Base-by-base conservation (phyloP, 345 rosid genomes). In the Ceriops tagal region DNA sequence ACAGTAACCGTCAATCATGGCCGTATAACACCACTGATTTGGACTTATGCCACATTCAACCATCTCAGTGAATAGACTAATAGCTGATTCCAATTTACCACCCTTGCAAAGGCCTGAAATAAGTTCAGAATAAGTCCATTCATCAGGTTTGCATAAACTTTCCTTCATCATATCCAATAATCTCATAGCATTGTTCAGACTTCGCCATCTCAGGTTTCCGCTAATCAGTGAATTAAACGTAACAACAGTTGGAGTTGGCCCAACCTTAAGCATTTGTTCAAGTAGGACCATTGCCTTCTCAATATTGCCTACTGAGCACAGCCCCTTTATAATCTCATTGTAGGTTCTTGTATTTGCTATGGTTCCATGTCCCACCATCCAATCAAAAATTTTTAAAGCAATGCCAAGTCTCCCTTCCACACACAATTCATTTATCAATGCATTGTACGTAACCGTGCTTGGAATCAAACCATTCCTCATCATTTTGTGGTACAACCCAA, bases 401-500 rank as follows among this genome's bases (percentile, higher is more conserved):
- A 65, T 64, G 39, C 13, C 74, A 64, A 67, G 65, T 60, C 83
- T 81, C 61, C 74, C 71, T 71, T 68, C 75, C 3, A 26, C 67
- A 77, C 84, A 83, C 62, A 84, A 61, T 66, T 64, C 79, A 75
- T 83, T 81, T 75, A 86, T 86, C 73, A 88, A 67, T 49, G 83
- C 77, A 75, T 88, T 88, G 75, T 75, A 86, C 0, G 93, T 84
- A 73, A 86, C 77, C 0, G 76, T 78, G 68, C 65, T 83, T 30
- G 89, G 90, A 64, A 65, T 69, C 66, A 88, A 55, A 68, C 89
- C 86, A 34, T 68, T 69, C 79, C 69, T 78, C 70, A 80, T 64
- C 88, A 86, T 83, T 73, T 77, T 88, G 73, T 86, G 87, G 71
- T 79, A 88, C 62, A 84, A 62, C 68, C 93, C 90, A 67, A 81